phyloP scores from a whole-genome alignment of 805 yeast species.

The Saccharomycopsis oosterbeekiorum region DNA sequence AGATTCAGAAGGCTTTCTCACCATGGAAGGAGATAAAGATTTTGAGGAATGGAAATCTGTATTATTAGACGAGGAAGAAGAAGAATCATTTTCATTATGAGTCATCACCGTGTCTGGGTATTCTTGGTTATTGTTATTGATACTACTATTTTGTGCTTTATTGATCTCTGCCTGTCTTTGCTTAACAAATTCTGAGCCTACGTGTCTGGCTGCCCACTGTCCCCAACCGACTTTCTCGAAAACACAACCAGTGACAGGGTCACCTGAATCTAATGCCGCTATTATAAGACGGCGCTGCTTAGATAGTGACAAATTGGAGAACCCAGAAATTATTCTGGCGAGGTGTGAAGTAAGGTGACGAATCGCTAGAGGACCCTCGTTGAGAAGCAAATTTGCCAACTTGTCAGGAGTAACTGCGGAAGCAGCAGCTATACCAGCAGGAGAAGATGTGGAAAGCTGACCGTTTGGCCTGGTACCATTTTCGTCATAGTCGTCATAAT shows the following conservation, averaged over 20 bases:
- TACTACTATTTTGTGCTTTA: conserved; percentile 1
- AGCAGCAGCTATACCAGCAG: conserved; percentile 83
- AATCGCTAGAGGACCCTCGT: conserved; percentile 83
- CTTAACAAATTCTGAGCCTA: conserved; percentile 27
- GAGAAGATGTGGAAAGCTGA: conserved; percentile 64
- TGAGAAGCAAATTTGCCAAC: conserved; percentile 54
- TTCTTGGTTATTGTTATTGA: background rate
- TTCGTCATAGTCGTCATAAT: conserved; percentile 10
- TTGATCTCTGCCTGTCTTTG: conserved; percentile 11
- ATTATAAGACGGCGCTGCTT: conserved; percentile 86
- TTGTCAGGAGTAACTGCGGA: conserved; percentile 73
- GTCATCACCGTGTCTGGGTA: background rate
- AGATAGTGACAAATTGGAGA: conserved; percentile 69
- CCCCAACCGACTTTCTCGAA: conserved; percentile 98
- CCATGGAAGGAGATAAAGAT: conserved; percentile 6
- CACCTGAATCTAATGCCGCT: conserved; percentile 75
- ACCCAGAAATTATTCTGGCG: conserved; percentile 64
- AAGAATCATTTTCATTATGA: conserved; percentile 23
- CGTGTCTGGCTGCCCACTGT: conserved; percentile 78
- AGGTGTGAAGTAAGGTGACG: conserved; percentile 79
- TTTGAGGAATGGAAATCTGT: background rate
- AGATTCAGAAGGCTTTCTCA: conserved; percentile 15
- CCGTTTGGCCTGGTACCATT: conserved; percentile 12
- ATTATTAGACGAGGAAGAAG: conserved; percentile 24
- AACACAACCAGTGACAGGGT: conserved; percentile 41